Evolutionary conservation across 495 filamentous ascomycete genomes (phyloP).

Genomic region (Podospora pseudoanserina): DNA sequence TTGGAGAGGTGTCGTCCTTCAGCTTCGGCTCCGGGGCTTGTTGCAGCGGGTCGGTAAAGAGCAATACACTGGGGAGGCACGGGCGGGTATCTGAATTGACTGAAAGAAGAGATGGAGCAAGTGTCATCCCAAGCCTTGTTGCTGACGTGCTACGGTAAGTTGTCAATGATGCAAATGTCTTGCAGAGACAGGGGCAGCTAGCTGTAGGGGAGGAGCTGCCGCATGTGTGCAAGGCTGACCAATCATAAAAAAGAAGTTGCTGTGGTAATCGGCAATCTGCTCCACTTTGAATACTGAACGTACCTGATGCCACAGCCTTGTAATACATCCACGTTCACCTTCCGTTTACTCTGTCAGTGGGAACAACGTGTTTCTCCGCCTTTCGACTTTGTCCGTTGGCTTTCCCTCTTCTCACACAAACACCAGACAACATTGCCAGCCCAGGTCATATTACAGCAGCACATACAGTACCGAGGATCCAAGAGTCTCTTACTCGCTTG

Average conservation of each 20-base stretch:
- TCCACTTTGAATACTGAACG: neutral
- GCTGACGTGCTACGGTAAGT: neutral
- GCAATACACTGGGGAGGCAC: neutral
- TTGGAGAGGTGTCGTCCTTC: neutral
- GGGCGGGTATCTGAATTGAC: neutral
- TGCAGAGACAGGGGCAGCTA: neutral
- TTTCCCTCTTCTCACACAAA: too few species aligned
- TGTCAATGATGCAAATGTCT: constrained; percentile 4
- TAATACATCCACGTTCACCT: neutral
- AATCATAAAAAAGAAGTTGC: neutral
- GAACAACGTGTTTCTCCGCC: neutral
- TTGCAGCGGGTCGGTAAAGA: neutral
- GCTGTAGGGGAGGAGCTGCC: neutral
- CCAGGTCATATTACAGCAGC: too few species aligned
- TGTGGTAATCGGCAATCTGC: neutral
- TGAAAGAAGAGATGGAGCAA: neutral
- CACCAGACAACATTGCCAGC: too few species aligned
- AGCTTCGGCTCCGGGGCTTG: neutral
- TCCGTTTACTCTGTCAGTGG: neutral
- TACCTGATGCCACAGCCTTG: neutral
- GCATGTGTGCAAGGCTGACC: neutral
- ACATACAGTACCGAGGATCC: too few species aligned
- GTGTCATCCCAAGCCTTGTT: neutral
- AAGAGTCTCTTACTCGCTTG: too few species aligned
- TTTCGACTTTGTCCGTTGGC: too few species aligned